These are phyloP conservation scores for Scutellaria barbata DNA, from an alignment of 257 asterid species.

Conservation along the genomic window DNA sequence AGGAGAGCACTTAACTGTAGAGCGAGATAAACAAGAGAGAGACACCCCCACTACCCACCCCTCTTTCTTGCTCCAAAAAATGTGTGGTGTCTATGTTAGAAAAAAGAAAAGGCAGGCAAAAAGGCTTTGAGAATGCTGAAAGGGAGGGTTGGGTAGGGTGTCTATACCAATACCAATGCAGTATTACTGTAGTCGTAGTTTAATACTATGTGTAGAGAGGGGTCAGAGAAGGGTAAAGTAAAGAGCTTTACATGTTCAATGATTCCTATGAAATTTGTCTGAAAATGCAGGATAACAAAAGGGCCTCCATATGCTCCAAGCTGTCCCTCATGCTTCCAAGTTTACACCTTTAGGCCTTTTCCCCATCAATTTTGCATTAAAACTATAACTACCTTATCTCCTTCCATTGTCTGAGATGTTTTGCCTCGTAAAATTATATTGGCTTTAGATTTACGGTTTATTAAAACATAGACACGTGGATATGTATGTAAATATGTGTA, in stretches of 20 bases:
- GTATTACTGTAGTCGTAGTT: neutral
- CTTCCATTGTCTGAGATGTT: no score
- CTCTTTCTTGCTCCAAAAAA: constrained; percentile 35
- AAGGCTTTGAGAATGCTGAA: constrained; percentile 49
- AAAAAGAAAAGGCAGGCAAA: constrained; percentile 30
- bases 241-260: constrained; percentile 63
- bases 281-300: constrained; percentile 56
- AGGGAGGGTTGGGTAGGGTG: constrained; percentile 41
- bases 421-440: no score
- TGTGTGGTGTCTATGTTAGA: constrained; percentile 45
- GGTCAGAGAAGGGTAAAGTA: constrained; percentile 51
- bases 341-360: constrained; percentile 26
- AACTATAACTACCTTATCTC: no score
- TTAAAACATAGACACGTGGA: no score
- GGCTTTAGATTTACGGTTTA: no score
- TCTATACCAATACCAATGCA: constrained; percentile 44
- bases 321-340: constrained; percentile 58
- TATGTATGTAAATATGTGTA: no score
- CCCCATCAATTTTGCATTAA: constrained; percentile 32
- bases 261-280: constrained; percentile 66
- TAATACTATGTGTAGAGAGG: constrained; percentile 34
- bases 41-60: constrained; percentile 34
- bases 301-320: constrained; percentile 56
- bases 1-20: constrained; percentile 45
- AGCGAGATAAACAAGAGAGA: constrained; percentile 45